Percentiles rank a stretch among this genome's conserved stretches.
phyloP scores from a whole-genome alignment of 805 yeast species.

The Ogataea trehaloabstinens region DNA sequence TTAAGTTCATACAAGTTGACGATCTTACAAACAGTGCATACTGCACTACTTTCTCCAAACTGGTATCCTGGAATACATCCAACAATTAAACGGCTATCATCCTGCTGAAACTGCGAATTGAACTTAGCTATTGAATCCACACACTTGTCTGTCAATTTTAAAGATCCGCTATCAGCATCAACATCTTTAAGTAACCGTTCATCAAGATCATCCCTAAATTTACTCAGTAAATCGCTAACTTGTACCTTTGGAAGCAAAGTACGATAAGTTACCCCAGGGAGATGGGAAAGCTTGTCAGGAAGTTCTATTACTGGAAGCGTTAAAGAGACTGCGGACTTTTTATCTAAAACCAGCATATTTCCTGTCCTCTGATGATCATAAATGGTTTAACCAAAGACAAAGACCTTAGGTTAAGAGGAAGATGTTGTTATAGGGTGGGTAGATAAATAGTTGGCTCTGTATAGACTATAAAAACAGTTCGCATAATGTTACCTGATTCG shows the following conservation, averaged over 20 bases:
- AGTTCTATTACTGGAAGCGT: constrained; percentile 23
- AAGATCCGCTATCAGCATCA: background rate
- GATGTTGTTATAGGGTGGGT: no score
- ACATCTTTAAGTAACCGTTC: constrained; percentile 1
- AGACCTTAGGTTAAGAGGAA: no score
- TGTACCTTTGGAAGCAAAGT: constrained; percentile 48
- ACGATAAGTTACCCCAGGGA: constrained; percentile 64
- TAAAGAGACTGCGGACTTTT: constrained; percentile 5
- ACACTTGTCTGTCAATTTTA: constrained; percentile 8
- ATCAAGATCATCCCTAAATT: constrained; percentile 1
- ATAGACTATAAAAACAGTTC: no score
- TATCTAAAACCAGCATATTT: constrained; percentile 2
- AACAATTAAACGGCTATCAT: constrained; percentile 14
- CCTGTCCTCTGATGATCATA: no score
- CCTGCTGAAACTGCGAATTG: constrained; percentile 5
- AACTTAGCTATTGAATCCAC: constrained; percentile 6
- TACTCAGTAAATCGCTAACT: constrained; percentile 45
- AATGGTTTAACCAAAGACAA: no score
- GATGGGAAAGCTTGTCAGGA: constrained; percentile 37
- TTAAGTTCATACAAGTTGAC: constrained; percentile 45
- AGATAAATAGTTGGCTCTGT: no score
- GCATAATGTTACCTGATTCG: no score
- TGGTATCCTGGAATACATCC: constrained; percentile 29
- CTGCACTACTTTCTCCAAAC: constrained; percentile 4
- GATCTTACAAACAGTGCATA: constrained; percentile 44